A percentile compares a stretch with the other conserved stretches of the same genome.
These are phyloP conservation scores for Sarcodon sp. DNA, from an alignment of 768 basidiomycete species.

Conservation along the genomic window DNA sequence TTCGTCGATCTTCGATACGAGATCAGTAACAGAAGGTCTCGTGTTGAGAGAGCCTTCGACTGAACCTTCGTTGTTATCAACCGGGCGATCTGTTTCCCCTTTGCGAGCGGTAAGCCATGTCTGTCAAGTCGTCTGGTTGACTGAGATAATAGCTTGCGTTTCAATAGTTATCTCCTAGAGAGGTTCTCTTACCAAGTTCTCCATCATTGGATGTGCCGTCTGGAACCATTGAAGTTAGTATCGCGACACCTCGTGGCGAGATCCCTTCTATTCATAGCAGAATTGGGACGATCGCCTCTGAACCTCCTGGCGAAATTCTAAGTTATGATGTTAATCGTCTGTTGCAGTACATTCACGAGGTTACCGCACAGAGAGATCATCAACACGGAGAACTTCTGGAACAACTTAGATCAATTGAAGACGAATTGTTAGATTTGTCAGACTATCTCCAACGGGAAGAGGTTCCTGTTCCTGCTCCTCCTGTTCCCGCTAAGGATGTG, in stretches of 20 bases:
- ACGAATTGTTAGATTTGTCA: conserved; percentile 44
- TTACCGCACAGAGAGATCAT: conserved; percentile 48
- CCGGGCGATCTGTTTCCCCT: conserved; percentile 9
- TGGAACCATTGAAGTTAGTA: conserved; percentile 31
- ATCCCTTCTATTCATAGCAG: conserved; percentile 34
- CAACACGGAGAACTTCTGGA: conserved; percentile 54
- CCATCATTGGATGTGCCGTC: conserved; percentile 24
- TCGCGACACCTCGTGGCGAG: conserved; percentile 34
- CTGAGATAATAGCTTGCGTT: background rate
- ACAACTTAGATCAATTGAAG: conserved; percentile 57
- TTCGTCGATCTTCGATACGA: conserved; percentile 15
- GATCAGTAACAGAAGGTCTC: conserved; percentile 11
- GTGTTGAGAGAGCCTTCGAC: conserved; percentile 29
- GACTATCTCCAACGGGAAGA: conserved; percentile 6
- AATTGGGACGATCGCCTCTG: conserved; percentile 29
- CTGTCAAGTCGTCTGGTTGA: background rate
- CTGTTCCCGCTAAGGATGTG: conserved; percentile 20
- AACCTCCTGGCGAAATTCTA: conserved; percentile 27
- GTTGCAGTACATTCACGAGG: conserved; percentile 43
- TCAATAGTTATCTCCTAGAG: conserved; percentile 16
- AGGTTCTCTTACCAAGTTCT: conserved; percentile 18
- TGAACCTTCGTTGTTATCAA: conserved; percentile 44
- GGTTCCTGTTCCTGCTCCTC: conserved; percentile 12
- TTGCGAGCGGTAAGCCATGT: conserved; percentile 16
- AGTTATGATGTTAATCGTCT: conserved; percentile 41